Percentiles rank a stretch among this genome's conserved stretches.
Conservation (phyloP, 192 early-diverging fungal genomes). For the Ramicandelaber brevisporus region DNA sequence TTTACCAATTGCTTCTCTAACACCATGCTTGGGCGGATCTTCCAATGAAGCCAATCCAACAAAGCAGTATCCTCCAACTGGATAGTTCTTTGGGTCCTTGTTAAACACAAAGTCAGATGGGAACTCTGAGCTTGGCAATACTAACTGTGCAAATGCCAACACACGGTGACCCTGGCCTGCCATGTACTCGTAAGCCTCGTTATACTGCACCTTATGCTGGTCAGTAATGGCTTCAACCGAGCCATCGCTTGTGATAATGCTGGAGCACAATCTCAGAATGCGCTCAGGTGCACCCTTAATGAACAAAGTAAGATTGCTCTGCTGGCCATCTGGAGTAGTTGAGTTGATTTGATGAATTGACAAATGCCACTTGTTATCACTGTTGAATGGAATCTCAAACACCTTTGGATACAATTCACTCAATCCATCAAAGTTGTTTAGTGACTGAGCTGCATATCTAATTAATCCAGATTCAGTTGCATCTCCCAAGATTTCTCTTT, state of each 20-base stretch:
- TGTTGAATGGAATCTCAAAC: constrained; percentile 91
- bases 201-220: constrained; percentile 32
- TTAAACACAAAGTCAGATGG: constrained; percentile 49
- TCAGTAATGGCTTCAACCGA: constrained; percentile 31
- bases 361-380: constrained; percentile 86
- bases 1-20: constrained; percentile 89
- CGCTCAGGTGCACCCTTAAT: constrained; percentile 94
- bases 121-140: constrained; percentile 35
- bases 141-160: constrained; percentile 68
- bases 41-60: constrained; percentile 76
- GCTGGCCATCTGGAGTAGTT: constrained; percentile 18
- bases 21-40: constrained; percentile 94
- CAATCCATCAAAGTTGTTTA: constrained; percentile 50
- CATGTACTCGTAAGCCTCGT: constrained; percentile 68
- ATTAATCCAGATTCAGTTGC: constrained; percentile 84
- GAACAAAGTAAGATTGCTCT: constrained; percentile 33
- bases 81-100: constrained; percentile 22
- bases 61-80: constrained; percentile 29
- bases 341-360: constrained; percentile 63
- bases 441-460: constrained; percentile 46
- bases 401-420: constrained; percentile 49
- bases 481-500: constrained; percentile 69
- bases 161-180: constrained; percentile 82
- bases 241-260: constrained; percentile 29
- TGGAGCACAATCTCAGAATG: constrained; percentile 56